Base-by-base conservation (phyloP, 352 stramenopile genomes). In the Phytophthora europaea region DNA sequence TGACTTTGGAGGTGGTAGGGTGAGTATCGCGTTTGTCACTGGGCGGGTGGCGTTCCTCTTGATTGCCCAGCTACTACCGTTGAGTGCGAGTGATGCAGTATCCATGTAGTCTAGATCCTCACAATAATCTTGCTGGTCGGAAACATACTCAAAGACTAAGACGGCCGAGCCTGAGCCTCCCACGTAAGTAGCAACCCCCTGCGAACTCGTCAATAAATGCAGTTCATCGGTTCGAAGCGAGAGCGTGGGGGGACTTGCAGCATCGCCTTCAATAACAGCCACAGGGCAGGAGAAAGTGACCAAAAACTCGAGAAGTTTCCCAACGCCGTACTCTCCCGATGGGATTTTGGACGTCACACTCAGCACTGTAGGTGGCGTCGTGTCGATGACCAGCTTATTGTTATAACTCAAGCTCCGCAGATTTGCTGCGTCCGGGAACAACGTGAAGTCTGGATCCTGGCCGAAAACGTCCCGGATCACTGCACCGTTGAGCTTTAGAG, bases 321-420 rank as follows among this genome's bases (percentile, higher is more conserved):
- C 87, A 20, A 94, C 78, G 5, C 88, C 87, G 52, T 94, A 95
- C 45, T 89, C 82, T 0, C 81, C 87, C 0, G 84, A 88, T 0
- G 76, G 61, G 6, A 70, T 91, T 5, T 63, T 64, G 1, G 82
- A 76, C 2, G 77, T 89, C 2, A 94, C 85, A 33, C 78, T 76
- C 0, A 70, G 15, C 1, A 95, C 75, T 0, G 52, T 70, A 2
- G 87, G 85, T 0, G 77, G 34, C 0, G 73, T 81, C 1, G 88
- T 94, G 52, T 93, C 78, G 47, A 95, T 85, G 0, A 48, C 61
- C 26, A 95, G 61, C 2, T 90, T 63, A 43, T 78, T 93, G 53
- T 89, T 93, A 61, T 72, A 92, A 23, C 83, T 86, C 7, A 95
- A 70, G 20, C 80, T 83, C 3, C 83, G 83, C 4, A 61, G 58